Percentiles rank a stretch among this genome's conserved stretches.
phyloP scores from a whole-genome alignment of 2,329 filamentous ascomycete genomes.

The Microsporum ferrugineum region DNA sequence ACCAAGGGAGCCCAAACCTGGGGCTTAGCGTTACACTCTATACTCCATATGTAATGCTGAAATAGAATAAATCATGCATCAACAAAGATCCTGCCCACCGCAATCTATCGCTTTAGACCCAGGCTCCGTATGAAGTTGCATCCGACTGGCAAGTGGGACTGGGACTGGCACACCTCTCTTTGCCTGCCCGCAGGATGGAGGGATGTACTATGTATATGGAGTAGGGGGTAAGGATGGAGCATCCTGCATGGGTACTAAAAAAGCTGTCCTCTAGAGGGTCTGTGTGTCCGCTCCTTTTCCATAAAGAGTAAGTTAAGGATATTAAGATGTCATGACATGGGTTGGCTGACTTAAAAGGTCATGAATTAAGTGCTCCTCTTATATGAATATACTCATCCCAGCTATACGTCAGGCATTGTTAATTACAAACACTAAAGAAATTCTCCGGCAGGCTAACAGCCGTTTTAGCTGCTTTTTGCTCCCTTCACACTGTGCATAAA shows the following conservation, averaged over 20 bases:
- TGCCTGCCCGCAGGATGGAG: not conserved
- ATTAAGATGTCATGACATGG: not conserved
- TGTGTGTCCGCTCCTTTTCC: not conserved
- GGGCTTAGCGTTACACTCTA: not conserved
- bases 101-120: not conserved
- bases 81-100: not conserved
- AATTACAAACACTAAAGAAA: conserved; percentile 3
- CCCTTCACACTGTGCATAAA: not conserved
- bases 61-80: not conserved
- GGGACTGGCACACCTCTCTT: not conserved
- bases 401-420: not conserved
- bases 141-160: not conserved
- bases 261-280: conserved; percentile 1
- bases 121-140: conserved; percentile 4
- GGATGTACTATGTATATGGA: not conserved
- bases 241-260: not conserved
- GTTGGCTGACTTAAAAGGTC: not conserved
- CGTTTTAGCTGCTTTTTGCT: conserved; percentile 1
- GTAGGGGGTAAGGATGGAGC: not conserved
- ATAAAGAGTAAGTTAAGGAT: not conserved
- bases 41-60: not conserved
- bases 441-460: conserved; percentile 4
- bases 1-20: not conserved
- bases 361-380: not conserved
- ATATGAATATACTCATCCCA: not conserved